Evolutionary conservation across 2,329 filamentous ascomycete genomes (phyloP).

Genomic region (Aureobasidium namibiae): DNA sequence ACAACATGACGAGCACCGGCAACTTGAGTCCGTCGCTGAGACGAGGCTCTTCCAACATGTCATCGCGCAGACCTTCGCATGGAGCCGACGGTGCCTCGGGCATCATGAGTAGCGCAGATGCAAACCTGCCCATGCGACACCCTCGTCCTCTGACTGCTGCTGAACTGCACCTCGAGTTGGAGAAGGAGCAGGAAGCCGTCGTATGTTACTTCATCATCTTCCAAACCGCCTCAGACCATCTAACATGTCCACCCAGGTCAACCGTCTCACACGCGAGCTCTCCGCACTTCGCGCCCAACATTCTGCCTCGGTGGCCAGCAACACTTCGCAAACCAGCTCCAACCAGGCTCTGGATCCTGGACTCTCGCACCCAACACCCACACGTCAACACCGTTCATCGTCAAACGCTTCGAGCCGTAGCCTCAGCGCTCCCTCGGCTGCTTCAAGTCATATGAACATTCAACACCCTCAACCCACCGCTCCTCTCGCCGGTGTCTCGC

Average conservation of each 20-base stretch:
- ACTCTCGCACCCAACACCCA: slow-evolving; percentile 46
- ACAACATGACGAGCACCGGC: slow-evolving; percentile 5
- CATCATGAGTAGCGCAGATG: not conserved
- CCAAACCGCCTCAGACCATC: not conserved
- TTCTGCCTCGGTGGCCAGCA: slow-evolving; percentile 55
- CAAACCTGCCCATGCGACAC: slow-evolving; percentile 60
- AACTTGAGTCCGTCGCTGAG: not conserved
- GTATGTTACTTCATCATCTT: slow-evolving; percentile 43
- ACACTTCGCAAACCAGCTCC: slow-evolving; percentile 43
- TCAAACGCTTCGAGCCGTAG: slow-evolving; percentile 18
- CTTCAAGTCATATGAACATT: slow-evolving; percentile 19
- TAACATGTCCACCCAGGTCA: slow-evolving; percentile 53
- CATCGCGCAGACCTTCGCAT: slow-evolving; percentile 40
- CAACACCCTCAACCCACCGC: slow-evolving; percentile 13
- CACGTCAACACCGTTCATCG: slow-evolving; percentile 40
- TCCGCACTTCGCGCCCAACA: slow-evolving; percentile 64
- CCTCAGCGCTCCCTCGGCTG: slow-evolving; percentile 15
- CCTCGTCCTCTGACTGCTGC: slow-evolving; percentile 80
- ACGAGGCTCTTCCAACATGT: slow-evolving; percentile 27
- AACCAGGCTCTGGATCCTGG: slow-evolving; percentile 34
- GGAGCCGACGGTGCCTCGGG: not conserved
- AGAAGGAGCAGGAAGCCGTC: slow-evolving; percentile 92
- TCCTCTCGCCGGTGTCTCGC: slow-evolving; percentile 22
- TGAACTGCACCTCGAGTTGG: slow-evolving; percentile 80
- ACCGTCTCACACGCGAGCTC: slow-evolving; percentile 84